Base-by-base conservation (phyloP, 78 protist species). In the Dictyostelium purpureum region DNA sequence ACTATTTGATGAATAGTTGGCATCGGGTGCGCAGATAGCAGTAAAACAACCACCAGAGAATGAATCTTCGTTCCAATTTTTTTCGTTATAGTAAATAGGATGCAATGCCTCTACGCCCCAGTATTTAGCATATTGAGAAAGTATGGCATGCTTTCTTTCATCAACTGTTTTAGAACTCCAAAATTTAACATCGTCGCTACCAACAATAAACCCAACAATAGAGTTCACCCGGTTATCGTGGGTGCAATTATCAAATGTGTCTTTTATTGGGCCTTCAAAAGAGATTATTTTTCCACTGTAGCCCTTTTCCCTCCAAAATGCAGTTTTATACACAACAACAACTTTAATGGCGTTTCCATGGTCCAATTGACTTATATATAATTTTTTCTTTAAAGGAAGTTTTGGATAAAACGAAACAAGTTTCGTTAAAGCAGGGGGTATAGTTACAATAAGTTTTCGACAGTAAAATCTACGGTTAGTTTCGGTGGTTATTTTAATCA, bases 331-430 rank as follows among this genome's bases (percentile, higher is more conserved):
- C 40, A 69, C 42, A 10, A 85, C 18, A 35, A 85, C 54, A 28
- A 85, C 38, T 31, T 85, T 85, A 5, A 85, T 85, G 4, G 71
- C 91, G n/a, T 63, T 18, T 1, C 91, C 81, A 73, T 63, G 69
- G 4, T 6, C 19, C 79, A 70, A 59, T 49, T 49, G 26, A 49
- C 16, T 49, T 7, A 1, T 9, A 9, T 16, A 16, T 49, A 16
- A 16, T 49, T 7, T 49, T 19, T 6, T 49, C 16, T 9, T 49
- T 4, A 6, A 9, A 16, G 56, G 56, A 16, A 49, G 16, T 6
- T 49, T 19, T 49, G 56, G 56, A 7, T 49, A 16, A 49, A 49
- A 49, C 16, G 56, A 49, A 49, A 49, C 7, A 16, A 1, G 2
- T 16, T 49, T 49, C 7, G 16, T 16, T 49, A 49, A 49, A 9